phyloP scores from a whole-genome alignment of 768 basidiomycete species.

The Rossbeevera mucosa region DNA sequence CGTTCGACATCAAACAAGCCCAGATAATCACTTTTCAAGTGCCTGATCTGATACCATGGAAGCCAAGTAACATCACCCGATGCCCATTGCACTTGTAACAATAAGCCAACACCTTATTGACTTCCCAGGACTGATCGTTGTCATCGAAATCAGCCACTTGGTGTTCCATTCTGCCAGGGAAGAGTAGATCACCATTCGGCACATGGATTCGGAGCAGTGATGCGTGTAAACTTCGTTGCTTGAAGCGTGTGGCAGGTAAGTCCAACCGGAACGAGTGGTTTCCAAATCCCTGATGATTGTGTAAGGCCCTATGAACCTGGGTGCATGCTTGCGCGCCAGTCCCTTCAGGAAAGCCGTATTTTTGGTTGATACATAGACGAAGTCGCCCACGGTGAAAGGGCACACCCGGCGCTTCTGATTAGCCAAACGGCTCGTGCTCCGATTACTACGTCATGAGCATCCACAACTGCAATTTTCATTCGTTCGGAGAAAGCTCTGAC shows the following conservation, averaged over 20 bases:
- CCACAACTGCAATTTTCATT: conserved; percentile 28
- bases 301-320: not conserved
- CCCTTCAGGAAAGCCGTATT: not conserved
- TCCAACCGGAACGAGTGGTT: conserved; percentile 20
- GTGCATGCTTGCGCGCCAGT: rapidly evolving
- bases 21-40: not conserved
- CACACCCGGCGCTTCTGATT: conserved; percentile 17
- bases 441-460: conserved; percentile 32
- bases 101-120: too few relatives aligned
- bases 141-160: conserved; percentile 17
- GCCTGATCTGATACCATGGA: not conserved
- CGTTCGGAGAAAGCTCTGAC: conserved; percentile 24
- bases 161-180: conserved; percentile 17
- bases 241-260: conserved; percentile 25
- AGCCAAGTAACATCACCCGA: not conserved
- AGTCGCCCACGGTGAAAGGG: not conserved
- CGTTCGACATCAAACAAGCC: not conserved
- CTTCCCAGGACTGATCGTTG: not conserved
- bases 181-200: conserved; percentile 25
- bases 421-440: conserved; percentile 20
- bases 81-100: not conserved
- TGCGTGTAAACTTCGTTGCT: conserved; percentile 29
- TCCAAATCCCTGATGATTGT: conserved; percentile 7
- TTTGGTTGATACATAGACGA: not conserved
- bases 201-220: conserved; percentile 24